Percentiles rank a stretch among this genome's conserved stretches.
These are phyloP conservation scores for Aquilaria agallochum DNA, from an alignment of 441 rosid genomes.

Conservation along the genomic window DNA sequence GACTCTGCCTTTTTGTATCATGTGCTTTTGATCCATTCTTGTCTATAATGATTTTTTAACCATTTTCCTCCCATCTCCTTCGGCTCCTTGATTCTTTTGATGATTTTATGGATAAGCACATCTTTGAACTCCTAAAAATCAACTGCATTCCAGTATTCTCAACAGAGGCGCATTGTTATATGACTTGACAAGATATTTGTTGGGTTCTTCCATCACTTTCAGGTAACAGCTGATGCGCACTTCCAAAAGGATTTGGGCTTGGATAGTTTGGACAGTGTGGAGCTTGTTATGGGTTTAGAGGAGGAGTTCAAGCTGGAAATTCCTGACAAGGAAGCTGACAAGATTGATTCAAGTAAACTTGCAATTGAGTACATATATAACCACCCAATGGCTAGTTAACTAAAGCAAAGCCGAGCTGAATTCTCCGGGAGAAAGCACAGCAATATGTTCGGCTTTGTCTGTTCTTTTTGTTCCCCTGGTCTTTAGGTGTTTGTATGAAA, in stretches of 20 bases:
- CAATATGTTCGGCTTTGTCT: conserved; percentile 9
- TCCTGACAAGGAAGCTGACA: conserved; percentile 92
- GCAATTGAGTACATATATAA: conserved; percentile 81
- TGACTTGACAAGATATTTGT: not conserved
- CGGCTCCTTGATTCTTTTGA: not conserved
- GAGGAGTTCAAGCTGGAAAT: conserved; percentile 96
- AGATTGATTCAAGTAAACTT: conserved; percentile 73
- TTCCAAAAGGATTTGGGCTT: conserved; percentile 89
- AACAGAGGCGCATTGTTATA: not conserved
- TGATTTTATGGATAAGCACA: not conserved
- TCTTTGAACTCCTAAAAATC: not conserved
- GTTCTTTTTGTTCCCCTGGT: conserved; percentile 10
- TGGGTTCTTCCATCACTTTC: conserved; percentile 11
- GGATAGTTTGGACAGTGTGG: conserved; percentile 94
- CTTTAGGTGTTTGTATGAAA: conserved; percentile 18
- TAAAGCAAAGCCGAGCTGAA: conserved; percentile 10
- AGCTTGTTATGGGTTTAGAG: conserved; percentile 92
- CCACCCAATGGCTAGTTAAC: conserved; percentile 84
- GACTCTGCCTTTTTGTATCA: too few relatives aligned
- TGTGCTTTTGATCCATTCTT: not conserved
- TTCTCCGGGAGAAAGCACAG: conserved; percentile 11
- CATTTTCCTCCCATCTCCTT: not conserved
- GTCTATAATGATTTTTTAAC: not conserved
- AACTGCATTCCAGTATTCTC: not conserved
- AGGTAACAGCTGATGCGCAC: conserved; percentile 83